A percentile compares a stretch with the other conserved stretches of the same genome.
Evolutionary conservation across 495 filamentous ascomycete species (phyloP).

Genomic region (Lasiosphaeris hirsuta): DNA sequence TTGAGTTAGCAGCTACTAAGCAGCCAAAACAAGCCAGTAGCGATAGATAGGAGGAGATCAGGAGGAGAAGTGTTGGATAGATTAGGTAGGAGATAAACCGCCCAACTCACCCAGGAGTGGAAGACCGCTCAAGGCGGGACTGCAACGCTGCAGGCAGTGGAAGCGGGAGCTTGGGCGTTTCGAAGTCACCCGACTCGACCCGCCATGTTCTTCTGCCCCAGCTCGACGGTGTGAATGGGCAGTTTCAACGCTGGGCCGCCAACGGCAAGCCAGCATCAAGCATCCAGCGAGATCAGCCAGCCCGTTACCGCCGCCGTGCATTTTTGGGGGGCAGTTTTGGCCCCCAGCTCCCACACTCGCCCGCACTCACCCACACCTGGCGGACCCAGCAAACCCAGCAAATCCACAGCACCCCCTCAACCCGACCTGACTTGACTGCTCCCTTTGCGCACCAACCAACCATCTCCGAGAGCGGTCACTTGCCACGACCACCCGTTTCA

Average conservation of each 20-base stretch:
- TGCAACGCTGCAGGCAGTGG: neutral
- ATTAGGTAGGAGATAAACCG: too few species aligned
- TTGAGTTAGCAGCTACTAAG: constrained; percentile 1
- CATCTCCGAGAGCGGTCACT: constrained; percentile 32
- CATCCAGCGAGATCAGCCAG: constrained; percentile 3
- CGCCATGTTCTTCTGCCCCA: neutral
- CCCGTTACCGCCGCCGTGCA: constrained; percentile 7
- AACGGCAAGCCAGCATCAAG: constrained; percentile 8
- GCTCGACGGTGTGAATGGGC: neutral
- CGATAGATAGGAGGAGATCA: too few species aligned
- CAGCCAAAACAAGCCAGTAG: too few species aligned
- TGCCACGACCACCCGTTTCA: constrained; percentile 31
- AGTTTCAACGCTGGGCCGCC: constrained; percentile 7
- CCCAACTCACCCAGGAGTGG: too few species aligned
- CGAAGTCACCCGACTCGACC: constrained; percentile 6
- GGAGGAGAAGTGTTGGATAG: neutral
- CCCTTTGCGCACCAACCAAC: constrained; percentile 31
- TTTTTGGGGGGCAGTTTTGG: constrained; percentile 3
- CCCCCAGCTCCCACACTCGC: constrained; percentile 5
- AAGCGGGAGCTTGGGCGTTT: neutral
- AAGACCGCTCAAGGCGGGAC: too few species aligned
- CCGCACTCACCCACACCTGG: constrained; percentile 9
- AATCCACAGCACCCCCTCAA: constrained; percentile 2
- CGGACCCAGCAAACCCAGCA: constrained; percentile 7
- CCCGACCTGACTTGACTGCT: constrained; percentile 10